phyloP scores from a whole-genome alignment of 352 stramenopile genomes.

The Globisporangium sylvaticum region DNA sequence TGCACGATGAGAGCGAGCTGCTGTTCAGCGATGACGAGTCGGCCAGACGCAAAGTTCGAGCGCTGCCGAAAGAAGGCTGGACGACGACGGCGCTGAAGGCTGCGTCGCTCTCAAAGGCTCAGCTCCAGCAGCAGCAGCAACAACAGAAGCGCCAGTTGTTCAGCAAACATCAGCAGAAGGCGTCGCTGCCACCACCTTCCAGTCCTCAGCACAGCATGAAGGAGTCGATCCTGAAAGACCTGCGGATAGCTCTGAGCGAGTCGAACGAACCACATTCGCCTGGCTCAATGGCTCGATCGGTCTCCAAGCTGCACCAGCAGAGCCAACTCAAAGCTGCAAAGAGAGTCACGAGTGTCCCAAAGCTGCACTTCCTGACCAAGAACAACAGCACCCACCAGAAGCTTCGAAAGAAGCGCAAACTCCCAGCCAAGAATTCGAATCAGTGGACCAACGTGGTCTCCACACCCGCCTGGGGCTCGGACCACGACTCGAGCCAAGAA shows the following conservation, averaged over 20 bases:
- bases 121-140: neutral
- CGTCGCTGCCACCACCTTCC: neutral
- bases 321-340: neutral
- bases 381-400: neutral
- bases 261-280: neutral
- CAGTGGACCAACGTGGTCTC: slow-evolving; percentile 19
- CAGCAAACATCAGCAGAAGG: neutral
- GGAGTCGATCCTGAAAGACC: slow-evolving; percentile 5
- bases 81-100: neutral
- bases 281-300: neutral
- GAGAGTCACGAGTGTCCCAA: slow-evolving; percentile 21
- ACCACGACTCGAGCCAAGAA: slow-evolving; percentile 6
- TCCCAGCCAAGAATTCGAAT: slow-evolving; percentile 21
- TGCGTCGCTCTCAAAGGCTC: neutral
- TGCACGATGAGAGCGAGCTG: slow-evolving; percentile 8
- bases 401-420: slow-evolving; percentile 10
- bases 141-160: neutral
- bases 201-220: slow-evolving; percentile 7
- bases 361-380: slow-evolving; percentile 15
- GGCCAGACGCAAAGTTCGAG: neutral
- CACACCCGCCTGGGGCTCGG: neutral
- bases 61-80: slow-evolving; percentile 3
- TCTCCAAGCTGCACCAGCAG: neutral
- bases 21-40: slow-evolving; percentile 8
- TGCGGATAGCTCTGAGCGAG: neutral